Conservation (phyloP, 331 rosid species). For the Quercus tomentella region DNA sequence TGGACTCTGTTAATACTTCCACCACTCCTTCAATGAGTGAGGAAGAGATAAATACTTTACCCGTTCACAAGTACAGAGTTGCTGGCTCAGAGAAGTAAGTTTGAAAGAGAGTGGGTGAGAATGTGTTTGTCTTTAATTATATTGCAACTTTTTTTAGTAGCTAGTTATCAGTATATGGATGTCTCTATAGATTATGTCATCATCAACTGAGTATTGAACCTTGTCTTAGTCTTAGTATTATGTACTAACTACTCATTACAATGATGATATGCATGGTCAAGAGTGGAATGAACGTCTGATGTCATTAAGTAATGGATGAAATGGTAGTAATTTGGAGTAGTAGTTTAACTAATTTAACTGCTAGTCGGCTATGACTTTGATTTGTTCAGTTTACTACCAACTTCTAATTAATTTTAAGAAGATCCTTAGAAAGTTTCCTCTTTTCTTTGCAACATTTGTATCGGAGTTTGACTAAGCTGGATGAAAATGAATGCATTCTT, state of each 20-base stretch:
- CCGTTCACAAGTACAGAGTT: conserved; percentile 70
- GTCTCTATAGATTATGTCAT: not conserved
- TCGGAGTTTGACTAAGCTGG: not conserved
- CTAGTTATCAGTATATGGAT: not conserved
- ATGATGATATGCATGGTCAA: not conserved
- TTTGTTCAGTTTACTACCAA: not conserved
- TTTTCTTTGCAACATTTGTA: not conserved
- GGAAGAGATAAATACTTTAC: conserved; percentile 89
- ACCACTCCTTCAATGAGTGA: conserved; percentile 71
- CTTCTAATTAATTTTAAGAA: not conserved
- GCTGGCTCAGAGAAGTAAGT: conserved; percentile 45
- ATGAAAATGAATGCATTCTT: not conserved
- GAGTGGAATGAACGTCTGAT: not conserved
- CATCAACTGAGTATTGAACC: not conserved
- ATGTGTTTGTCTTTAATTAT: not conserved
- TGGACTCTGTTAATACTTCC: conserved; percentile 66
- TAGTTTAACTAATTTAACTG: not conserved
- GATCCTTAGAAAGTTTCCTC: not conserved
- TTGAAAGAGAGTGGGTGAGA: not conserved
- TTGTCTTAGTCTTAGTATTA: not conserved
- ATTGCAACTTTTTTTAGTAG: not conserved
- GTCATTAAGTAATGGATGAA: not conserved
- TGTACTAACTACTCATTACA: not conserved
- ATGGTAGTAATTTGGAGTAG: not conserved
- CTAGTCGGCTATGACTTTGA: not conserved